phyloP scores from a whole-genome alignment of 805 yeast species.

The Wickerhamomyces xylosicus region DNA sequence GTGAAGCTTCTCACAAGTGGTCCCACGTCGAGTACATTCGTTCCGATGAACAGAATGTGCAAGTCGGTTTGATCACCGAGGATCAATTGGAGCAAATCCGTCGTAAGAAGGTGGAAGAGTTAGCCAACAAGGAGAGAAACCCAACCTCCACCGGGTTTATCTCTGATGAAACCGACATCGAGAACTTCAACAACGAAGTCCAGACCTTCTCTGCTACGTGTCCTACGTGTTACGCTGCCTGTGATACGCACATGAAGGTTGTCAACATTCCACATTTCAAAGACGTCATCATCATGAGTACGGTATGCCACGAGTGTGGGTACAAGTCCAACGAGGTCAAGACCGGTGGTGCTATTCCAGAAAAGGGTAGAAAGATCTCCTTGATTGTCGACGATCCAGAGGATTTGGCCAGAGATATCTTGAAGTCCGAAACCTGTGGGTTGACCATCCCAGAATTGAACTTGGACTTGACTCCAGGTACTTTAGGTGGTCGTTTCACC shows the following conservation, averaged over 20 bases:
- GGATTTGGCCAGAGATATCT: conserved; percentile 87
- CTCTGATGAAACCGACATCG: conserved; percentile 69
- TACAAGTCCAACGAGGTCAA: conserved; percentile 95
- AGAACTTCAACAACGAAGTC: conserved; percentile 80
- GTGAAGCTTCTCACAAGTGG: conserved; percentile 87
- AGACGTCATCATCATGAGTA: conserved; percentile 94
- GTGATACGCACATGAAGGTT: conserved; percentile 93
- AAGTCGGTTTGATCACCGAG: conserved; percentile 65
- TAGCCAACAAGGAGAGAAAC: conserved; percentile 17
- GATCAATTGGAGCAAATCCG: conserved; percentile 37
- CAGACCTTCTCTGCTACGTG: conserved; percentile 91
- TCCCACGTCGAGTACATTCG: conserved; percentile 71
- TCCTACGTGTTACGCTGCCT: conserved; percentile 73
- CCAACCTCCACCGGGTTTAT: conserved; percentile 47
- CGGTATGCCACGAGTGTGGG: conserved; percentile 87
- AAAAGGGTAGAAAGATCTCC: conserved; percentile 64
- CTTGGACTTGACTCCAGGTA: conserved; percentile 89
- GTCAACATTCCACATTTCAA: conserved; percentile 97
- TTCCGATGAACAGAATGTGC: conserved; percentile 80
- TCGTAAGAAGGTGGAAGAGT: conserved; percentile 14
- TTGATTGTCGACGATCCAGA: conserved; percentile 73
- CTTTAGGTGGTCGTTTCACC: conserved; percentile 96
- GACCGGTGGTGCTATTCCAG: conserved; percentile 96
- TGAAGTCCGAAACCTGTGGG: conserved; percentile 91
- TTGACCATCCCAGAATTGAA: conserved; percentile 77